Percentiles rank a stretch among this genome's conserved stretches.
These are phyloP conservation scores for Cokeromyces recurvatus DNA, from an alignment of 371 early-diverging fungal species.

Conservation along the genomic window DNA sequence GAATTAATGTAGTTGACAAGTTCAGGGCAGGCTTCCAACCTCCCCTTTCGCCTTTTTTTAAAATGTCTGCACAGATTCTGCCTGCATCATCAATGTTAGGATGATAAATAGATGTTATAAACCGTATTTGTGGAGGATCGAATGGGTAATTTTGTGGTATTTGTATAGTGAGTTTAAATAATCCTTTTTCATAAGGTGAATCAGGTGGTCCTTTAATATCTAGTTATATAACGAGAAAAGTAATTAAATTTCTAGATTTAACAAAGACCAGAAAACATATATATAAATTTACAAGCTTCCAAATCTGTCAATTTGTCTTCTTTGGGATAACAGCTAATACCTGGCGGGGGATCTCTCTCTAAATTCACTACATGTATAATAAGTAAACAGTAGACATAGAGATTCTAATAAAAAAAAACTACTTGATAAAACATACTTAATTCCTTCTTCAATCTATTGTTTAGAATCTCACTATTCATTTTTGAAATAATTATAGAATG, in stretches of 20 bases:
- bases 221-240: too few relatives aligned
- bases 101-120: conserved; percentile 49
- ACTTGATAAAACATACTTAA: neutral
- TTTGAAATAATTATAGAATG: too few relatives aligned
- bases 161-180: conserved; percentile 39
- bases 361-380: too few relatives aligned
- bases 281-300: conserved; percentile 39
- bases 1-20: conserved; percentile 36
- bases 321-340: conserved; percentile 43
- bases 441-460: neutral
- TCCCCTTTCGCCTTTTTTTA: conserved; percentile 45
- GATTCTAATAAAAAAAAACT: neutral
- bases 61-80: conserved; percentile 51
- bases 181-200: conserved; percentile 49
- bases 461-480: neutral
- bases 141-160: conserved; percentile 46
- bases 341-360: conserved; percentile 47
- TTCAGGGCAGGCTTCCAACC: conserved; percentile 51
- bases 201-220: conserved; percentile 51
- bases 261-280: too few relatives aligned
- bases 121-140: conserved; percentile 49
- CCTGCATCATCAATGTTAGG: conserved; percentile 52
- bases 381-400: too few relatives aligned
- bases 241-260: too few relatives aligned
- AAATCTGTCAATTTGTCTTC: conserved; percentile 36